Evolutionary conservation across 805 yeast genomes (phyloP).

Genomic region (Ogataea nakhonphanomensis): DNA sequence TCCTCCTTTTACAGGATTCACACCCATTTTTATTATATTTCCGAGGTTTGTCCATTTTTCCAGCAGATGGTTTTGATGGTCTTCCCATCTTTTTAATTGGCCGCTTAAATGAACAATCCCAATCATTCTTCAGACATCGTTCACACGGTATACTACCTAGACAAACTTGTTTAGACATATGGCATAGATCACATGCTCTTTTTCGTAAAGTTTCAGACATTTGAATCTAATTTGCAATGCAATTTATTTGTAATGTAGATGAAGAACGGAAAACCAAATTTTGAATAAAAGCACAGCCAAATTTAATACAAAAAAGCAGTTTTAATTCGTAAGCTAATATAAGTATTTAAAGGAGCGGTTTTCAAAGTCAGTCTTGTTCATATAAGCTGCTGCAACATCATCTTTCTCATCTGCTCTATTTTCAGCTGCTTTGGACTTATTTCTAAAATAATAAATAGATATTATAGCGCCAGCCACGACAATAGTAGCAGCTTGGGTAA

Average conservation of each 20-base stretch:
- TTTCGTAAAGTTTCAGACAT: conserved; percentile 3
- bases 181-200: conserved; percentile 31
- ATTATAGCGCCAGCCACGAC: conserved; percentile 39
- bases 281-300: too few relatives aligned
- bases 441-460: conserved; percentile 41
- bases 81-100: conserved; percentile 25
- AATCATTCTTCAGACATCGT: conserved; percentile 13
- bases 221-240: background rate
- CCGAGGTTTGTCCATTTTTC: conserved; percentile 6
- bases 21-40: conserved; percentile 21
- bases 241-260: too few relatives aligned
- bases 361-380: conserved; percentile 52
- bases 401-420: conserved; percentile 26
- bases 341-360: conserved; percentile 54
- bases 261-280: too few relatives aligned
- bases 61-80: conserved; percentile 10
- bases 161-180: conserved; percentile 27
- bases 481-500: conserved; percentile 48
- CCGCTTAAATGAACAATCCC: conserved; percentile 17
- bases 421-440: conserved; percentile 47
- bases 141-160: conserved; percentile 23
- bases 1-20: conserved; percentile 22
- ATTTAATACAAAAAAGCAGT: too few relatives aligned
- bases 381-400: conserved; percentile 43
- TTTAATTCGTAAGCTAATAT: conserved; percentile 26